Evolutionary conservation across 176 grass and related monocot species (phyloP).

Genomic region (Ampelocalamus luodianensis): DNA sequence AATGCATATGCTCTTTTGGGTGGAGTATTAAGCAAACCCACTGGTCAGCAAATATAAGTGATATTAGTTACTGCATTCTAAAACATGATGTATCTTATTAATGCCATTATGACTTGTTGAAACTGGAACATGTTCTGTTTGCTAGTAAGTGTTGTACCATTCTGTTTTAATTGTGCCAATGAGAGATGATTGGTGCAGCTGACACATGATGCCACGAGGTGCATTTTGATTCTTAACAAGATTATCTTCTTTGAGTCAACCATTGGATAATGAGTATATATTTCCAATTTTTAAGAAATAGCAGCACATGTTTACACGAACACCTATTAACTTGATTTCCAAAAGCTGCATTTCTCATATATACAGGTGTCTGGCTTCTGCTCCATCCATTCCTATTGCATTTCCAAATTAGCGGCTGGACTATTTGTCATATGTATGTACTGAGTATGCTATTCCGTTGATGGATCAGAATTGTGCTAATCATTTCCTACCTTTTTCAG

Average conservation of each 20-base stretch:
- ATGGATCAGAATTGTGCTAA: constrained; percentile 31
- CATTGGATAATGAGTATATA: neutral
- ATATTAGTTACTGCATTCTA: neutral
- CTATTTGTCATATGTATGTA: constrained; percentile 10
- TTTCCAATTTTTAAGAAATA: constrained; percentile 9
- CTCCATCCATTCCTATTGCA: neutral
- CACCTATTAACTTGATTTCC: neutral
- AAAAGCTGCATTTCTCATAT: neutral
- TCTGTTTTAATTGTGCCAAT: neutral
- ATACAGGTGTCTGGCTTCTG: neutral
- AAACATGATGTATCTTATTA: neutral
- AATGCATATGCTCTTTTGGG: neutral
- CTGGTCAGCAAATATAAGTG: neutral
- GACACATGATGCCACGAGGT: neutral
- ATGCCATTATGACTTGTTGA: neutral
- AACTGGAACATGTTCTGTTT: neutral
- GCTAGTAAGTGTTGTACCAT: neutral
- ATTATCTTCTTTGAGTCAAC: neutral
- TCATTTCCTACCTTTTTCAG: constrained; percentile 48
- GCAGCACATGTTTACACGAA: neutral
- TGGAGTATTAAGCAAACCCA: neutral
- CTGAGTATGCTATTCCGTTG: neutral
- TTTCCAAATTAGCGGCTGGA: constrained; percentile 15
- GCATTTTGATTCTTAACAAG: neutral
- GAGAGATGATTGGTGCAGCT: neutral